A percentile compares a stretch with the other conserved stretches of the same genome.
phyloP scores from a whole-genome alignment of 73 alveolate species.

The Uronychia setigera region DNA sequence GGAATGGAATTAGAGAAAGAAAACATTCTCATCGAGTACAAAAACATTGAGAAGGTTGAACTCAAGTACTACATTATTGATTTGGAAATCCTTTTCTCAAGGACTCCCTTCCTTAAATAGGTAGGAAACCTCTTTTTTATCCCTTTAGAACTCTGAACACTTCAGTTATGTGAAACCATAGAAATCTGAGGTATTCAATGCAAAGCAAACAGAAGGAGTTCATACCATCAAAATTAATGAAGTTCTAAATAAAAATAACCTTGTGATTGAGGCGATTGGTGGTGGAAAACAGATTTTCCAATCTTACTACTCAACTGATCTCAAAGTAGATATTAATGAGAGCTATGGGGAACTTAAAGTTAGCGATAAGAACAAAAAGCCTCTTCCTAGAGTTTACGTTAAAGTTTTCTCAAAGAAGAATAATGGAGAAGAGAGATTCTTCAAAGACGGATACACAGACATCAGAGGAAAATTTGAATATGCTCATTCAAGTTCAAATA shows the following conservation, averaged over 20 bases:
- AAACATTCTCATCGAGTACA: constrained; percentile 52
- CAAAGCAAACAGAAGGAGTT: not conserved
- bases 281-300: constrained; percentile 61
- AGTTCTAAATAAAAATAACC: constrained; percentile 66
- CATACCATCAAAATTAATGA: constrained; percentile 68
- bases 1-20: constrained; percentile 55
- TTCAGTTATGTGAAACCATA: constrained; percentile 79
- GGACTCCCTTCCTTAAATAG: constrained; percentile 85
- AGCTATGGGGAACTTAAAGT: constrained; percentile 86
- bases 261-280: constrained; percentile 79
- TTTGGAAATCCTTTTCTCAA: constrained; percentile 80
- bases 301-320: constrained; percentile 76
- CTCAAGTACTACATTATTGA: constrained; percentile 77
- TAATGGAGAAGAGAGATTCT: constrained; percentile 69
- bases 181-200: constrained; percentile 66
- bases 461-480: constrained; percentile 90
- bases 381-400: constrained; percentile 80
- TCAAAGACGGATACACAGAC: constrained; percentile 97
- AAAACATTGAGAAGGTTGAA: constrained; percentile 58
- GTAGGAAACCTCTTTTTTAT: no score
- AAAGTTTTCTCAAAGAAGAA: constrained; percentile 83
- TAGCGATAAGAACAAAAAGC: constrained; percentile 58
- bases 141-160: constrained; percentile 67
- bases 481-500: constrained; percentile 73
- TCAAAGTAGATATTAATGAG: constrained; percentile 74